phyloP scores from a whole-genome alignment of 2,329 filamentous ascomycete genomes.

The Trichophyton schoenleinii region DNA sequence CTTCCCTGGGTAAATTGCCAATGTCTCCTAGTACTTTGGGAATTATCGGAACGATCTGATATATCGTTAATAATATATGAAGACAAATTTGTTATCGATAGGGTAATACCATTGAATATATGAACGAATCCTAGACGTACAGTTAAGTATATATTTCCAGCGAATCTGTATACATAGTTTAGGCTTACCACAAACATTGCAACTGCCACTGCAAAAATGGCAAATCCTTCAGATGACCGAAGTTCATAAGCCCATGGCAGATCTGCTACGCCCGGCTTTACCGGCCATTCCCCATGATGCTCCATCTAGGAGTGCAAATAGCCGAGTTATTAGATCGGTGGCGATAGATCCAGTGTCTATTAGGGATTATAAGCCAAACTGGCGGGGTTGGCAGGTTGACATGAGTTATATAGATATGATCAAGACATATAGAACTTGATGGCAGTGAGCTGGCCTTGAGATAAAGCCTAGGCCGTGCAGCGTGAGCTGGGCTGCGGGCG shows the following conservation, averaged over 20 bases:
- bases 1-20: not conserved
- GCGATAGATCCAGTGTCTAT: not conserved
- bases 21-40: not conserved
- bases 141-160: not conserved
- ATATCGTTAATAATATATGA: not conserved
- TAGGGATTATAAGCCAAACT: not conserved
- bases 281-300: not conserved
- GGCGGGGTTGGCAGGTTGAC: not conserved
- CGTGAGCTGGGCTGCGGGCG: not conserved
- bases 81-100: not conserved
- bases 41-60: slow-evolving; percentile 3
- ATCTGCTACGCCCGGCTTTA: not conserved
- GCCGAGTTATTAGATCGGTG: not conserved
- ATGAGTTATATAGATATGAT: not conserved
- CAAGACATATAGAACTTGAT: not conserved
- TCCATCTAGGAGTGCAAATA: not conserved
- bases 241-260: slow-evolving; percentile 3
- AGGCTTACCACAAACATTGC: slow-evolving; percentile 4
- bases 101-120: slow-evolving; percentile 3
- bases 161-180: not conserved
- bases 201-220: slow-evolving; percentile 4
- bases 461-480: not conserved
- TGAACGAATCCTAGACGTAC: not conserved
- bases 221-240: slow-evolving; percentile 3
- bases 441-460: not conserved